phyloP scores from a whole-genome alignment of 2,329 filamentous ascomycete genomes.

The Pseudogymnoascus sp. region DNA sequence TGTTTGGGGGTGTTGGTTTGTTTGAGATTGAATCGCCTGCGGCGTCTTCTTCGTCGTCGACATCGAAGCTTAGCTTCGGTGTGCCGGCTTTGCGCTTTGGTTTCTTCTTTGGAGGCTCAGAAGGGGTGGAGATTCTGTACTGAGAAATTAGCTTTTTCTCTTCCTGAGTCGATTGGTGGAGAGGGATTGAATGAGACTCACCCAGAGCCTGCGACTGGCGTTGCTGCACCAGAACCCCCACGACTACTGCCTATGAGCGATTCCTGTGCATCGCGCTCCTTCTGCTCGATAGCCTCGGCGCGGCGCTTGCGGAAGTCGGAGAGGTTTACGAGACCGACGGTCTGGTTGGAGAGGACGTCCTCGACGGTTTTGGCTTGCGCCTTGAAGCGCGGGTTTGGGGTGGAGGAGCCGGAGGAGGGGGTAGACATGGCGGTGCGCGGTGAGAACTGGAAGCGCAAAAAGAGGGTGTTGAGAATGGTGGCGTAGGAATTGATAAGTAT shows the following conservation, averaged over 20 bases:
- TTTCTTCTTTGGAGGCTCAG: conserved; percentile 30
- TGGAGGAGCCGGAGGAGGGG: conserved; percentile 22
- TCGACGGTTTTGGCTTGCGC: conserved; percentile 23
- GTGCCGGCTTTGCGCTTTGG: conserved; percentile 39
- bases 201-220: conserved; percentile 40
- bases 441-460: not conserved
- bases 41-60: conserved; percentile 54
- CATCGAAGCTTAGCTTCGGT: conserved; percentile 54
- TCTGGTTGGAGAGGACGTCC: conserved; percentile 29
- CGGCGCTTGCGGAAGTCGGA: conserved; percentile 94
- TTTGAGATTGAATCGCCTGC: conserved; percentile 31
- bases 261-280: conserved; percentile 71
- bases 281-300: conserved; percentile 86
- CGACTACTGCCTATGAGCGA: conserved; percentile 36
- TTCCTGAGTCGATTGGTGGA: not conserved
- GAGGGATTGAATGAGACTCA: conserved; percentile 34
- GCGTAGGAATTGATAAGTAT: no score
- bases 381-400: conserved; percentile 28
- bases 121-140: conserved; percentile 36
- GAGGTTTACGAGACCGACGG: conserved; percentile 79
- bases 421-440: conserved; percentile 13
- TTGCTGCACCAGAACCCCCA: conserved; percentile 27
- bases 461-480: not conserved
- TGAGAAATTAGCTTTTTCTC: conserved; percentile 18
- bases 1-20: conserved; percentile 30